Evolutionary conservation across 352 stramenopile species (phyloP).

Genomic region (Salisapilia sapeloensis): DNA sequence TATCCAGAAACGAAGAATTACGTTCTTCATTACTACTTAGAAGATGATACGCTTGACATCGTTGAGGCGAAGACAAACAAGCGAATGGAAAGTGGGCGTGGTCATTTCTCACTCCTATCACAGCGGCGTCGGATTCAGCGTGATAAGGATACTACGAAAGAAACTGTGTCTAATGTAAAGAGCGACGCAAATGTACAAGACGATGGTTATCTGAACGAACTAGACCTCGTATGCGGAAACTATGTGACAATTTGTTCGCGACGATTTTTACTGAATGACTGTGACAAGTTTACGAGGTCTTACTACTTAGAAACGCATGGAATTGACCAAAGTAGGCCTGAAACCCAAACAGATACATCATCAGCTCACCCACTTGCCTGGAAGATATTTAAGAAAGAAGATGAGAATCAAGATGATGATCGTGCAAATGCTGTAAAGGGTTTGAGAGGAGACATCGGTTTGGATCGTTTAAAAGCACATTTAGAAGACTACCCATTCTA

Average conservation of each 20-base stretch:
- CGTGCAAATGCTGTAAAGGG: too few species aligned
- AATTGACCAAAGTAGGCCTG: slow-evolving; percentile 55
- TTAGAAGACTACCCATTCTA: slow-evolving; percentile 7
- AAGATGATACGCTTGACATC: slow-evolving; percentile 86
- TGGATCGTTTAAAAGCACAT: slow-evolving; percentile 1
- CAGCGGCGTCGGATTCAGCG: slow-evolving; percentile 43
- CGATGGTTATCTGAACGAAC: slow-evolving; percentile 22
- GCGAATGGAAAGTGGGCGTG: slow-evolving; percentile 21
- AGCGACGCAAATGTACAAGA: slow-evolving; percentile 2
- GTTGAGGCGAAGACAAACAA: slow-evolving; percentile 44
- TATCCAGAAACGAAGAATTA: slow-evolving; percentile 81
- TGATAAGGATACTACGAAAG: slow-evolving; percentile 11
- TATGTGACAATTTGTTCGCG: slow-evolving; percentile 73
- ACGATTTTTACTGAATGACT: slow-evolving; percentile 80
- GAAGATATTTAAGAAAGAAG: slow-evolving; percentile 32
- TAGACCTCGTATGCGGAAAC: slow-evolving; percentile 74
- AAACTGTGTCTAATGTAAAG: slow-evolving; percentile 2
- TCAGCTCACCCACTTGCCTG: slow-evolving; percentile 15
- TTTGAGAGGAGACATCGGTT: slow-evolving; percentile 1
- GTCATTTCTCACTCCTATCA: slow-evolving; percentile 67
- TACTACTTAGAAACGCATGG: slow-evolving; percentile 79
- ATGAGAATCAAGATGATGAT: too few species aligned
- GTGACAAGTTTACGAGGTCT: slow-evolving; percentile 79
- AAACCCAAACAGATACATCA: slow-evolving; percentile 4
- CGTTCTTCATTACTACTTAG: slow-evolving; percentile 85